A percentile compares a stretch with the other conserved stretches of the same genome.
phyloP scores from a whole-genome alignment of 306 rosid species.

The Trifolium subterraneum region DNA sequence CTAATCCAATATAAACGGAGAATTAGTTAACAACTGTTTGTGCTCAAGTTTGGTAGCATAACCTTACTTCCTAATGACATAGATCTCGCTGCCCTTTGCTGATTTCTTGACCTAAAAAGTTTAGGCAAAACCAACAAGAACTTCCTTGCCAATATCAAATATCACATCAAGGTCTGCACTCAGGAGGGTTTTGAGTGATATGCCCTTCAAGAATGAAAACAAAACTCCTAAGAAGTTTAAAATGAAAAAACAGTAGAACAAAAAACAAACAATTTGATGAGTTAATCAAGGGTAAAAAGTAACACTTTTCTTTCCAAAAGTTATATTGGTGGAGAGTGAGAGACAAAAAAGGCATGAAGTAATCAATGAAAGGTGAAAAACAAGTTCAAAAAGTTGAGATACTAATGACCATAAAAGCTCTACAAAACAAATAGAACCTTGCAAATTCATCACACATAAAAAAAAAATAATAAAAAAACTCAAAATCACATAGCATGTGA shows the following conservation, averaged over 20 bases:
- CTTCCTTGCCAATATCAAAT: conserved; percentile 43
- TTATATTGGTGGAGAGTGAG: conserved; percentile 13
- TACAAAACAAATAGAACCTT: conserved; percentile 11
- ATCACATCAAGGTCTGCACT: conserved; percentile 49
- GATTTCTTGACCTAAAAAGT: conserved; percentile 68
- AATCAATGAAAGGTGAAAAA: conserved; percentile 22
- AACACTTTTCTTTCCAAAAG: conserved; percentile 6
- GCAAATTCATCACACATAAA: conserved; percentile 11
- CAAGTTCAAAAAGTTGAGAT: conserved; percentile 38
- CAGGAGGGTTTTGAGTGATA: conserved; percentile 40
- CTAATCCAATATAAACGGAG: neutral
- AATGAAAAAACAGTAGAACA: conserved; percentile 34
- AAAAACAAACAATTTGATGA: conserved; percentile 11
- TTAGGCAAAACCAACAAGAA: conserved; percentile 50
- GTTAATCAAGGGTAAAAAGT: neutral
- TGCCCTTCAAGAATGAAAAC: conserved; percentile 7
- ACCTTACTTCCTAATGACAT: conserved; percentile 82
- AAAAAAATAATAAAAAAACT: no score
- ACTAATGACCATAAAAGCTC: conserved; percentile 18
- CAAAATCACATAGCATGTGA: conserved; percentile 33
- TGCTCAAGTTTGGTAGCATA: conserved; percentile 18
- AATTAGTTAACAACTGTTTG: neutral
- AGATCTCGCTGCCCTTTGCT: conserved; percentile 71
- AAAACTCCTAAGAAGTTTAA: conserved; percentile 25
- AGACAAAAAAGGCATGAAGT: neutral